Base-by-base conservation (phyloP, 2,329 filamentous ascomycete genomes). In the Colletotrichum sp. region DNA sequence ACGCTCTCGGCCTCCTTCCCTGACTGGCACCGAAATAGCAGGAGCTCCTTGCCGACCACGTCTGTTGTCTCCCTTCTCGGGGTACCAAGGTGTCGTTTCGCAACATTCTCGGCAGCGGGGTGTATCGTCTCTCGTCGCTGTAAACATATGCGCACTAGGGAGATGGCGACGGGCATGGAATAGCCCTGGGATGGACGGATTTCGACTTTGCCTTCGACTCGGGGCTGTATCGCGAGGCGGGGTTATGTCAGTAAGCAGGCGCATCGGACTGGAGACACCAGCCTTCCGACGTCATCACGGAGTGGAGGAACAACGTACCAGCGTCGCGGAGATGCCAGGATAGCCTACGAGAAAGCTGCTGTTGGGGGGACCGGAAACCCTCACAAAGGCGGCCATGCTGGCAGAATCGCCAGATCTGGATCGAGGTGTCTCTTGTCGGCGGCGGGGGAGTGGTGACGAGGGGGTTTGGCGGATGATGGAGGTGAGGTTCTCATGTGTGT, bases 121-220 rank as follows among this genome's bases (percentile, higher is more conserved):
- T 99, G 96, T 85, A 99, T 99, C 72, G 95, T 97, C 88, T 99
- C 97, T 87, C 95, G 93, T 81, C 96, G 93, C 83, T 98, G 96
- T 72, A 99, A 91, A 81, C 94, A 96, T 88, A 99, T 98, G 81
- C 96, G 96, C 79, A 99, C 96, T 79, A 98, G 92, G 65, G 96
- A 98, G 82, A 99, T 90, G 82, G 94, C 92, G 81, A 99, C 96
- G 57, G 97, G 96, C 80, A 96, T 96, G 21, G 96, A 96, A 81
- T 94, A 93, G 77, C 97, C 96, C 78, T 93, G 90, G 71, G 93
- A 93, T 57, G 97, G 97, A 76, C 97, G 93, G 81, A 99, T 97
- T 87, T 99, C 97, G 83, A 99, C 97, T 84, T 97, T 98, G 81
- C 97, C 97, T 89, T 98, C 96, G 87, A 99, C 96, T 83, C 97